A percentile compares a stretch with the other conserved stretches of the same genome.
Conservation (phyloP, 2,329 filamentous ascomycete species). For the Stemphylium vesicarium region DNA sequence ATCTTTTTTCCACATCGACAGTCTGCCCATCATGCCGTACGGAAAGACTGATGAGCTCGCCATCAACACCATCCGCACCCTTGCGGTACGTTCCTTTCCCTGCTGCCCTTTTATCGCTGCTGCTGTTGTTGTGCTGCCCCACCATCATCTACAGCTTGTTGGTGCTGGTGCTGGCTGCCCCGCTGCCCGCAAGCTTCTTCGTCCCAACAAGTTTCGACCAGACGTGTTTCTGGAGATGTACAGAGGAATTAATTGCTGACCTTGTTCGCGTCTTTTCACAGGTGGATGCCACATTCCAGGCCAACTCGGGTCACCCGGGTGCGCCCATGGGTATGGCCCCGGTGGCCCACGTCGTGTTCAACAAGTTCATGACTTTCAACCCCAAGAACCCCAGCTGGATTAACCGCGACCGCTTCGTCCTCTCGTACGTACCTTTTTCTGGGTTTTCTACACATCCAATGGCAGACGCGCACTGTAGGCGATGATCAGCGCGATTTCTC, state of each 20-base stretch:
- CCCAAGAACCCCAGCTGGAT: slow-evolving; percentile 97
- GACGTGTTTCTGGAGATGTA: not conserved
- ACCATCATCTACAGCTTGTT: not conserved
- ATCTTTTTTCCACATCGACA: slow-evolving; percentile 18
- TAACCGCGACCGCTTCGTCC: slow-evolving; percentile 97
- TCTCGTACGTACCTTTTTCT: slow-evolving; percentile 76
- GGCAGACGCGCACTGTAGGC: not conserved
- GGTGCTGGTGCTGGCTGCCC: slow-evolving; percentile 27
- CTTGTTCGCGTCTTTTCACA: slow-evolving; percentile 50
- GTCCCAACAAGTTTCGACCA: slow-evolving; percentile 25
- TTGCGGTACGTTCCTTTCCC: slow-evolving; percentile 75
- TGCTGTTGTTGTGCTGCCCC: slow-evolving; percentile 19
- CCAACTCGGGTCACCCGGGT: slow-evolving; percentile 98
- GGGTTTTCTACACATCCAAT: not conserved
- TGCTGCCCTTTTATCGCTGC: slow-evolving; percentile 1
- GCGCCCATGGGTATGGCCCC: slow-evolving; percentile 98
- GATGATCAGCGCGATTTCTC: slow-evolving; percentile 1
- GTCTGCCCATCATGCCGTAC: slow-evolving; percentile 76
- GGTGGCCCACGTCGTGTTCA: slow-evolving; percentile 94
- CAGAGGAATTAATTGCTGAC: slow-evolving; percentile 41
- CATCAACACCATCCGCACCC: slow-evolving; percentile 96
- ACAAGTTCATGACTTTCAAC: slow-evolving; percentile 99
- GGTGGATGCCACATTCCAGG: slow-evolving; percentile 96
- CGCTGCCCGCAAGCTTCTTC: slow-evolving; percentile 21
- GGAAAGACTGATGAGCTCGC: slow-evolving; percentile 85